A percentile compares a stretch with the other conserved stretches of the same genome.
Conservation (phyloP, 1,284 basidiomycete genomes). For the Leccinum olivaceoglutinosum region DNA sequence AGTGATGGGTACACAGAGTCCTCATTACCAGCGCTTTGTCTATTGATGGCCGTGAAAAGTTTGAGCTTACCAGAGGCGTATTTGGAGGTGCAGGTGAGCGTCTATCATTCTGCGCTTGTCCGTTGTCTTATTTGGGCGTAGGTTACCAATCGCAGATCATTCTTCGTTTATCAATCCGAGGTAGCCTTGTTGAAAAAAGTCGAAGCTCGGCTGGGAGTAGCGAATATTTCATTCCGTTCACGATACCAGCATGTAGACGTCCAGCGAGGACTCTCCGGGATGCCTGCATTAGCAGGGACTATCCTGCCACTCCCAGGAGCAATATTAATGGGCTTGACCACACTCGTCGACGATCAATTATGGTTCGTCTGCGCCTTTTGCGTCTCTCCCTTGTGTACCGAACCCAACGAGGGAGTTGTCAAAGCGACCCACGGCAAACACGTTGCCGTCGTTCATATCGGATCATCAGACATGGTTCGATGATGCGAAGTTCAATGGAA, state of each 20-base stretch:
- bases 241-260: constrained; percentile 25
- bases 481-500: not conserved
- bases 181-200: constrained; percentile 74
- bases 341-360: not conserved
- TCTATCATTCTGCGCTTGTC: not conserved
- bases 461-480: constrained; percentile 2
- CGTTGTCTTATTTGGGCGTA: constrained; percentile 16
- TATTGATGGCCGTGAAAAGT: constrained; percentile 80
- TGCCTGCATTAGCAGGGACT: constrained; percentile 12
- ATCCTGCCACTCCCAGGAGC: constrained; percentile 22
- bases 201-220: constrained; percentile 48
- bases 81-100: constrained; percentile 62
- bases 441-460: not conserved
- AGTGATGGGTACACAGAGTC: constrained; percentile 90
- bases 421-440: not conserved
- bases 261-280: constrained; percentile 15
- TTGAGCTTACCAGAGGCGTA: constrained; percentile 84
- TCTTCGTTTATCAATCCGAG: constrained; percentile 90
- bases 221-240: constrained; percentile 20
- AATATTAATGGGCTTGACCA: constrained; percentile 5
- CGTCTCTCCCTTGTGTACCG: not conserved
- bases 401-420: not conserved
- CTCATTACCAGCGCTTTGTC: constrained; percentile 80
- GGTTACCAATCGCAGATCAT: constrained; percentile 68
- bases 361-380: not conserved